Conservation (phyloP, 2,329 filamentous ascomycete species). For the Aspergillus melleus region DNA sequence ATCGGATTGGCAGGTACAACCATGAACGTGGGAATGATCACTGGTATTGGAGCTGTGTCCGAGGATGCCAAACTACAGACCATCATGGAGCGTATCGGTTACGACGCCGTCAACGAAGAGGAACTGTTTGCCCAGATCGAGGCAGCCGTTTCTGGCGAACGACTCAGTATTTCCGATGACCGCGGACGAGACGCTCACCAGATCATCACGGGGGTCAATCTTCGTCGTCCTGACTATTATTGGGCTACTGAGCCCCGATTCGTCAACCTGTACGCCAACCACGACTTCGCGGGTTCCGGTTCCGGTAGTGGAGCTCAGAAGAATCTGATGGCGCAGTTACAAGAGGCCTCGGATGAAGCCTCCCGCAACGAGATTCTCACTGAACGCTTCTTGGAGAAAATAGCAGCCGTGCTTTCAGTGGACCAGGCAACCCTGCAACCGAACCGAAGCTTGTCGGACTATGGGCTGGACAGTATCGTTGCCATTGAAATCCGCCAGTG, state of each 20-base stretch:
- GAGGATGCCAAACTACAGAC: background rate
- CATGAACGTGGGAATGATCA: background rate
- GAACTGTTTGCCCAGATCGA: conserved; percentile 5
- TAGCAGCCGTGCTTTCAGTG: background rate
- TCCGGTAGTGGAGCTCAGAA: background rate
- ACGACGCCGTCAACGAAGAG: conserved; percentile 1
- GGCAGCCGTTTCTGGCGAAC: background rate
- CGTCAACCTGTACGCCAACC: background rate
- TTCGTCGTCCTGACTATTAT: background rate
- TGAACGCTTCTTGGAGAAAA: background rate
- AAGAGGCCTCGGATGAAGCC: background rate
- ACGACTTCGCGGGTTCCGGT: background rate
- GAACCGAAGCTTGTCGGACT: background rate
- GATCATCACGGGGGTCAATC: conserved; percentile 1
- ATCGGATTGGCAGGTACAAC: background rate
- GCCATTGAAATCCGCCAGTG: conserved; percentile 6
- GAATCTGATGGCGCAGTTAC: background rate
- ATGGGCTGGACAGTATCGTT: conserved; percentile 4
- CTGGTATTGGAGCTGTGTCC: conserved; percentile 1
- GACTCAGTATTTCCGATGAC: background rate
- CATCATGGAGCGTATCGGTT: conserved; percentile 1
- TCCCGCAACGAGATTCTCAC: background rate
- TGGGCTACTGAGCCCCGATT: background rate
- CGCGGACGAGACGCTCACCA: background rate
- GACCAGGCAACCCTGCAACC: background rate